Percentiles rank a stretch among this genome's conserved stretches.
Conservation (phyloP, 192 early-diverging fungal genomes). For the Backusella westeae region DNA sequence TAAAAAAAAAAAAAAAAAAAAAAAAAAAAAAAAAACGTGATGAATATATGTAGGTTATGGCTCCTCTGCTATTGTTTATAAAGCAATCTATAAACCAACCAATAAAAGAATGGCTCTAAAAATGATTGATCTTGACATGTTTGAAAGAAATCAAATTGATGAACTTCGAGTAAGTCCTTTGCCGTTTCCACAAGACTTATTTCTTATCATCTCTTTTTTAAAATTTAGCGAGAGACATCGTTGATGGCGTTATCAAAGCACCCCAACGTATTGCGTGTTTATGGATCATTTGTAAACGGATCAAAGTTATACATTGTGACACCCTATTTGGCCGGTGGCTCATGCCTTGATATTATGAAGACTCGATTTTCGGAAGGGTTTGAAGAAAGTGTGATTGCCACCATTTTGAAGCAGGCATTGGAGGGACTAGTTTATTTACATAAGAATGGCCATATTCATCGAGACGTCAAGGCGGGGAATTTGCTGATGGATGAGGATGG, state of each 20-base stretch:
- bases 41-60: too few species aligned
- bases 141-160: conserved; percentile 90
- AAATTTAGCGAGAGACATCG: conserved; percentile 72
- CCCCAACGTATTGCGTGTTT: conserved; percentile 78
- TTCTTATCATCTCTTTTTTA: background rate
- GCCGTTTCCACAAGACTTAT: background rate
- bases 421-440: conserved; percentile 67
- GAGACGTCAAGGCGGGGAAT: conserved; percentile 75
- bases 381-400: conserved; percentile 75
- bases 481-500: conserved; percentile 67
- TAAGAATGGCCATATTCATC: conserved; percentile 66
- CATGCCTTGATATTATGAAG: conserved; percentile 89
- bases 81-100: conserved; percentile 70
- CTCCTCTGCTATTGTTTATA: conserved; percentile 81
- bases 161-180: conserved; percentile 67
- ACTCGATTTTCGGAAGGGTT: conserved; percentile 79
- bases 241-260: conserved; percentile 89
- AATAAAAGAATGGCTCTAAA: conserved; percentile 74
- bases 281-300: conserved; percentile 80
- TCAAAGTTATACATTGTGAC: conserved; percentile 84
- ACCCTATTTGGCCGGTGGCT: conserved; percentile 70
- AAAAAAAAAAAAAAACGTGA: too few species aligned
- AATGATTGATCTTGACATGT: conserved; percentile 87
- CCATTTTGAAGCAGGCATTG: conserved; percentile 76
- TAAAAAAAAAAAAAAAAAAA: too few species aligned